Percentiles rank a stretch among this genome's conserved stretches.
These are phyloP conservation scores for Sanghuangporus sanghuang DNA, from an alignment of 1,284 basidiomycete species.

Conservation along the genomic window DNA sequence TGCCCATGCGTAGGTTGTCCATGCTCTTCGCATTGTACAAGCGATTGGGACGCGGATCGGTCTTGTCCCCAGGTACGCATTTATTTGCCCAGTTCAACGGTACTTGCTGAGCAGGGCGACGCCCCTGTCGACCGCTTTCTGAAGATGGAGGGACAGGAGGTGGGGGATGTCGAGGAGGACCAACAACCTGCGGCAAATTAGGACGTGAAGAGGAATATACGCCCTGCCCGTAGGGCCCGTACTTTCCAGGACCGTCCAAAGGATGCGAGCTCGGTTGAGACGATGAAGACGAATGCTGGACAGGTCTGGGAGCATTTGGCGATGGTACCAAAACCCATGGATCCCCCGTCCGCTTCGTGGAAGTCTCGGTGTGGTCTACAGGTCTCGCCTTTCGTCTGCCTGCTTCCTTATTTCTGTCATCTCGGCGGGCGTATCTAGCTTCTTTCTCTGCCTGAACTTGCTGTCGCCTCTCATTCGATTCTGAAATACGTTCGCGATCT, in stretches of 20 bases:
- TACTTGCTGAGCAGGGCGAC: conserved; percentile 10
- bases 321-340: conserved; percentile 42
- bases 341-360: conserved; percentile 26
- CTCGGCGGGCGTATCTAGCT: conserved; percentile 22
- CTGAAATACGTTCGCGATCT: conserved; percentile 41
- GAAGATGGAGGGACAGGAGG: conserved; percentile 11
- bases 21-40: conserved; percentile 47
- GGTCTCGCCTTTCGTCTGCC: conserved; percentile 1
- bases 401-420: conserved; percentile 12
- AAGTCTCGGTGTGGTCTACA: conserved; percentile 2
- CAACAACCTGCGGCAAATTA: conserved; percentile 13
- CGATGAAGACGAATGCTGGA: conserved; percentile 8
- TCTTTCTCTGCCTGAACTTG: conserved; percentile 23
- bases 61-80: conserved; percentile 27
- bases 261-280: conserved; percentile 5
- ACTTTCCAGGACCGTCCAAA: not conserved
- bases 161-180: conserved; percentile 12
- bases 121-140: not conserved
- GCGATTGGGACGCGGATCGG: conserved; percentile 22
- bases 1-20: conserved; percentile 41
- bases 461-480: conserved; percentile 33
- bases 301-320: conserved; percentile 21
- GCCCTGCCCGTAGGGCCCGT: not conserved
- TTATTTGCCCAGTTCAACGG: conserved; percentile 20
- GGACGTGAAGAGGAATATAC: conserved; percentile 5